phyloP scores from a whole-genome alignment of 805 yeast genomes.

The Teunomyces gatunensis region DNA sequence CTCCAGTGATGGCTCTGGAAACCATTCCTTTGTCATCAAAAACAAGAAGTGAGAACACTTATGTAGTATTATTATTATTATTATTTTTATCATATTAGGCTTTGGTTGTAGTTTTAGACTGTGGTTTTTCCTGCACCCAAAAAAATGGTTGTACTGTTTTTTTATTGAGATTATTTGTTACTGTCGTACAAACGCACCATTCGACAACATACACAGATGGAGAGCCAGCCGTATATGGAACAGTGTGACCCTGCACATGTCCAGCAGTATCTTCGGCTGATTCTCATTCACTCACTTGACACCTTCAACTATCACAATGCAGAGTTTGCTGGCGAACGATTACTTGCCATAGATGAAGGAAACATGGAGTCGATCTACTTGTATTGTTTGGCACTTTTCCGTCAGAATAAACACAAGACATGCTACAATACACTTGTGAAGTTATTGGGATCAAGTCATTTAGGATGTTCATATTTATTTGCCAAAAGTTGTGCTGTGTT shows the following conservation, averaged over 20 bases:
- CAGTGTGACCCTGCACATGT: conserved; percentile 17
- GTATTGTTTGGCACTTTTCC: conserved; percentile 64
- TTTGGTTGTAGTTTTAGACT: too few species aligned
- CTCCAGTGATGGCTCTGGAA: conserved; percentile 39
- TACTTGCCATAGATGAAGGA: conserved; percentile 59
- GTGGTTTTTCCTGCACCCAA: background rate
- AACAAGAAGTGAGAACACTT: conserved; percentile 22
- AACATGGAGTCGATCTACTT: conserved; percentile 64
- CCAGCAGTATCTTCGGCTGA: conserved; percentile 50
- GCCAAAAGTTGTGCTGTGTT: conserved; percentile 64
- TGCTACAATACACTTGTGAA: conserved; percentile 49
- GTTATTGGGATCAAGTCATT: conserved; percentile 44
- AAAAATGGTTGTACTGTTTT: background rate
- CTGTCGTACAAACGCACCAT: background rate
- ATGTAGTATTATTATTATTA: background rate
- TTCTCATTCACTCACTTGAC: conserved; percentile 69
- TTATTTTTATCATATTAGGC: too few species aligned
- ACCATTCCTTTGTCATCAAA: conserved; percentile 35
- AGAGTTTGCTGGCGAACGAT: conserved; percentile 80
- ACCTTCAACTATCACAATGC: conserved; percentile 71
- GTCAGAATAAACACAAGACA: conserved; percentile 57
- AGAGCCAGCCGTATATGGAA: conserved; percentile 3
- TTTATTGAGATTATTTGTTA: background rate
- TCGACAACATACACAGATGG: background rate
- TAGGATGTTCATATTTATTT: conserved; percentile 75